Evolutionary conservation across 768 basidiomycete species (phyloP), one percentile per base, ranked within the genome.

Genomic region (Tulasnella sp.): DNA sequence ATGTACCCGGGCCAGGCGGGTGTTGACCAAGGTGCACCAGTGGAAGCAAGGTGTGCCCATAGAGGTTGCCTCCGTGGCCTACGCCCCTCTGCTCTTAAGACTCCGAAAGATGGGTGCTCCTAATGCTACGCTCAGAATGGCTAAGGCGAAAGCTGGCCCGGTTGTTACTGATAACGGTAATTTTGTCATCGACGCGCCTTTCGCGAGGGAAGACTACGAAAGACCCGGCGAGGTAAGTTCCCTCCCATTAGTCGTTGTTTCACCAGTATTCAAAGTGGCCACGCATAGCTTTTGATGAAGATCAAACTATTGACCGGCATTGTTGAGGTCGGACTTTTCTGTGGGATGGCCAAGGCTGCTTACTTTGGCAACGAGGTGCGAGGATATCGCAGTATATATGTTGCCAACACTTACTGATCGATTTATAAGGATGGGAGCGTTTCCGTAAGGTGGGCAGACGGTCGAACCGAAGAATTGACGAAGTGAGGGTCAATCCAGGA

Each of bases 241-340:
- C n/a, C n/a, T n/a, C n/a, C n/a, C n/a, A n/a, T n/a, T n/a, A n/a
- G n/a, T n/a, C n/a, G n/a, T n/a, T 34, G 31, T 36, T 42, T 31
- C 1, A 1, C 19, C 46, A n/a, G n/a, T 43, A 25, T 23, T 31
- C 1, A 14, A 14, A 2, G 21, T 6, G 27, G 31, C 34, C 6
- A 36, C n/a, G 17, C 34, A 1, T 36, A 93, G 87, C 74, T 97
- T 15, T 72, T 94, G 72, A 69, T 73, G 14, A 74, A 77, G 59
- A 84, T 98, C 66, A 98, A 97, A 74, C 79, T 94, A 77, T 75
- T 98, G 59, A 98, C 94, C 2, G 96, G 96, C 43, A 90, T 97
- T 21, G 89, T 98, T n/a, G 96, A 99, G 69, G 96, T 97, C 32
- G 96, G 96, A 0, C 69, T 99, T n/a, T 98, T 99, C 73, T 92